Percentiles rank a stretch among this genome's conserved stretches.
phyloP scores from a whole-genome alignment of 305 asterid species.

The Stenogyne calaminthoides region DNA sequence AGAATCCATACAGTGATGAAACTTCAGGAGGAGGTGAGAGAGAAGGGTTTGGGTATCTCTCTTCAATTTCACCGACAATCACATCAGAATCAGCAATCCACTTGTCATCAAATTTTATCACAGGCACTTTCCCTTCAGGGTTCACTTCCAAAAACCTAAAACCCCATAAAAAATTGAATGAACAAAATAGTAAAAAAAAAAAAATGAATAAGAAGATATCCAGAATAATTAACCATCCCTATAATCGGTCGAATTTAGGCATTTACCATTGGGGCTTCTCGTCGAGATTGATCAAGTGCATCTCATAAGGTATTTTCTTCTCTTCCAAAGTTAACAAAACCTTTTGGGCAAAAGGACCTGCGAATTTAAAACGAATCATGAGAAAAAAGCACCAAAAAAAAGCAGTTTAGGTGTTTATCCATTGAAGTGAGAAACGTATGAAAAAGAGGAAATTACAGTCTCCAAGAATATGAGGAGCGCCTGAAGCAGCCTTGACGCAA shows the following conservation, averaged over 20 bases:
- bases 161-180: neutral
- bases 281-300: conserved; percentile 45
- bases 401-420: neutral
- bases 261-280: conserved; percentile 66
- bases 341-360: conserved; percentile 79
- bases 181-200: neutral
- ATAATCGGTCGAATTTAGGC: neutral
- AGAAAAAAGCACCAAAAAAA: neutral
- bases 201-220: neutral
- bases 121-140: conserved; percentile 76
- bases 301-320: conserved; percentile 62
- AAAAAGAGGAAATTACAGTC: conserved; percentile 50
- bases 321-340: conserved; percentile 66
- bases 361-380: conserved; percentile 9
- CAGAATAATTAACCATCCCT: neutral
- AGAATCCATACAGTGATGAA: conserved; percentile 54
- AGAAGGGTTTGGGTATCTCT: conserved; percentile 63
- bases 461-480: conserved; percentile 62
- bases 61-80: conserved; percentile 59
- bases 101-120: conserved; percentile 64
- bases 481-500: conserved; percentile 72
- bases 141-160: conserved; percentile 67
- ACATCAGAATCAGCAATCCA: conserved; percentile 80
- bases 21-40: conserved; percentile 60
- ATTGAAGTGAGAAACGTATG: neutral